phyloP scores from a whole-genome alignment of 2,329 filamentous ascomycete genomes.

The Bertia moriformis region DNA sequence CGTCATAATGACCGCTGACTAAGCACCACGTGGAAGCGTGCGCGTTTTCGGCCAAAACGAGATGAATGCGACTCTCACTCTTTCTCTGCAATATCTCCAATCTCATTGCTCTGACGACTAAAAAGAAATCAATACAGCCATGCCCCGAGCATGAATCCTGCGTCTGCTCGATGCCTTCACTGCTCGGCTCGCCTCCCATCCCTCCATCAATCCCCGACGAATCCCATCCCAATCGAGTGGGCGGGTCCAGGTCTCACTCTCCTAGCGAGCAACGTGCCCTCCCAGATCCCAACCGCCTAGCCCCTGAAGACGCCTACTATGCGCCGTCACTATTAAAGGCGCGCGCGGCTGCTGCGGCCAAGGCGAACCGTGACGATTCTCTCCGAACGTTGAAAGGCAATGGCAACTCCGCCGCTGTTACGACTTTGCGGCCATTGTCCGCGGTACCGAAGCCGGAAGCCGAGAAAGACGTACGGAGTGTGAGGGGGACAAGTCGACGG shows the following conservation, averaged over 20 bases:
- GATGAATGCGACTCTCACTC: too few species aligned
- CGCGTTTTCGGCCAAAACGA: too few species aligned
- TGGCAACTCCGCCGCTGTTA: neutral
- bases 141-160: conserved; percentile 12
- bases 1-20: too few species aligned
- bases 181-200: conserved; percentile 1
- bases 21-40: too few species aligned
- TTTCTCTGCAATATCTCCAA: too few species aligned
- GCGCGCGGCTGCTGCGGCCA: neutral
- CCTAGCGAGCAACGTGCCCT: conserved; percentile 7
- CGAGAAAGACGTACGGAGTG: conserved; percentile 22
- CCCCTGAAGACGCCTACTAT: conserved; percentile 50
- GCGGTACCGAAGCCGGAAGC: neutral
- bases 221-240: neutral
- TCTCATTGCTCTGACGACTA: neutral
- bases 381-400: conserved; percentile 3
- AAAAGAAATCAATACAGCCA: conserved; percentile 6
- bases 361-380: conserved; percentile 14
- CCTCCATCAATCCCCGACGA: neutral
- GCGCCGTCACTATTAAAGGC: conserved; percentile 29
- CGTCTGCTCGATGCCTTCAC: conserved; percentile 14
- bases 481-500: conserved; percentile 30
- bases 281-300: conserved; percentile 32
- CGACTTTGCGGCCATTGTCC: conserved; percentile 7
- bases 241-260: neutral